Conservation (phyloP, 2,329 filamentous ascomycete species). For the Aspergillus sp. region DNA sequence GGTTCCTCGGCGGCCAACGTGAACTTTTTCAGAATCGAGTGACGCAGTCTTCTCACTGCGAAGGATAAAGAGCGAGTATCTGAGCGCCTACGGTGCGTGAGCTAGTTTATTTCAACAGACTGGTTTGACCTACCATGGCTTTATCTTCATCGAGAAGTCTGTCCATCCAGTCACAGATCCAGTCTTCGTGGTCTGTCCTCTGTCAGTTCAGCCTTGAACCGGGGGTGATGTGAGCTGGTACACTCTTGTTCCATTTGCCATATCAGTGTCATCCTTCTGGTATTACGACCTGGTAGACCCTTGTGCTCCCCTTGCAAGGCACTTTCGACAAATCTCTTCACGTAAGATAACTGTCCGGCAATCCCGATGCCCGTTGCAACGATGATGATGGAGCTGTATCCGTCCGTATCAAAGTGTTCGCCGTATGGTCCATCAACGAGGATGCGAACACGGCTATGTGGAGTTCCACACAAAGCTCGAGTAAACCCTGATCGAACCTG, state of each 20-base stretch:
- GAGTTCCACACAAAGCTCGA: background rate
- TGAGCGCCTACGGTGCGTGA: background rate
- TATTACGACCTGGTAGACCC: background rate
- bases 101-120: background rate
- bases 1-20: background rate
- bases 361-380: background rate
- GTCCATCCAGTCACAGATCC: background rate
- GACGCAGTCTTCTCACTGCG: background rate
- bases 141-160: background rate
- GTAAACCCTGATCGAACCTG: slow-evolving; percentile 4
- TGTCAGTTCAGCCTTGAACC: background rate
- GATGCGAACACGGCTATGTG: background rate
- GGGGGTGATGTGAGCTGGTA: background rate
- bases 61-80: background rate
- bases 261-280: background rate
- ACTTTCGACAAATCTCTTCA: background rate
- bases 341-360: slow-evolving; percentile 1
- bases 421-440: slow-evolving; percentile 1
- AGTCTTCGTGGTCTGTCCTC: background rate
- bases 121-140: background rate
- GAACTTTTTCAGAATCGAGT: background rate
- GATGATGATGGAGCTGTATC: background rate
- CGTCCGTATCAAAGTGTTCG: background rate
- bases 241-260: background rate
- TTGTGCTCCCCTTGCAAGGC: background rate